phyloP scores from a whole-genome alignment of 2,329 filamentous ascomycete genomes.

The Ophiostoma populinum region DNA sequence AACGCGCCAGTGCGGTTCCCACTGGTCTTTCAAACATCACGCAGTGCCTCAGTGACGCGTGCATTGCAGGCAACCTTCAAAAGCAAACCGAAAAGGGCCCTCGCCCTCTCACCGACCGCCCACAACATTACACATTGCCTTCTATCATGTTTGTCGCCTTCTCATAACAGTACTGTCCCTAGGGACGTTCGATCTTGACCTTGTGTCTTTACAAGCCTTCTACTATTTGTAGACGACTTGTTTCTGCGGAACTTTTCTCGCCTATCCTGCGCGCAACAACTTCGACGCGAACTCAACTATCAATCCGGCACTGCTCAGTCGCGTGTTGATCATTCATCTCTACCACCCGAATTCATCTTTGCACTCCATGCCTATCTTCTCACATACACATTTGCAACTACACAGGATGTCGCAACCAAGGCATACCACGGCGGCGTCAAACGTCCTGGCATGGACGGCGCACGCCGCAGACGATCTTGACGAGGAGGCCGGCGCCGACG shows the following conservation, averaged over 20 bases:
- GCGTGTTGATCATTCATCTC: no score
- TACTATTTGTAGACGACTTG: slow-evolving; percentile 2
- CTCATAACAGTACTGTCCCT: slow-evolving; percentile 25
- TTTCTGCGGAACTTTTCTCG: background rate
- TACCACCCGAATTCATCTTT: no score
- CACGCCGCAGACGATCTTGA: slow-evolving; percentile 26
- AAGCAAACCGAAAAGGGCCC: no score
- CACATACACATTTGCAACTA: background rate
- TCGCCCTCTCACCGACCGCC: no score
- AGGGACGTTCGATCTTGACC: slow-evolving; percentile 21
- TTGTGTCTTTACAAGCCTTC: slow-evolving; percentile 3
- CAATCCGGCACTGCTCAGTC: no score
- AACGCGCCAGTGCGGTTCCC: no score
- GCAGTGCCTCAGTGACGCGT: no score
- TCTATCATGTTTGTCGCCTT: slow-evolving; percentile 16
- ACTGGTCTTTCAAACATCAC: no score
- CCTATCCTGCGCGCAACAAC: background rate
- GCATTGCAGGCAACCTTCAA: no score
- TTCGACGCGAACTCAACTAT: no score
- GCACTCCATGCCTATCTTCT: no score
- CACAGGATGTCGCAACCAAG: slow-evolving; percentile 16
- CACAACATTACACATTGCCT: no score
- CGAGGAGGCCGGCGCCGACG: slow-evolving; percentile 52
- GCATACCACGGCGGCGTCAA: slow-evolving; percentile 22
- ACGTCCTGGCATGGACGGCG: slow-evolving; percentile 28